Evolutionary conservation across 2,329 filamentous ascomycete species (phyloP), one percentile per base, ranked within the genome.

Genomic region (Plenodomus lindquistii): DNA sequence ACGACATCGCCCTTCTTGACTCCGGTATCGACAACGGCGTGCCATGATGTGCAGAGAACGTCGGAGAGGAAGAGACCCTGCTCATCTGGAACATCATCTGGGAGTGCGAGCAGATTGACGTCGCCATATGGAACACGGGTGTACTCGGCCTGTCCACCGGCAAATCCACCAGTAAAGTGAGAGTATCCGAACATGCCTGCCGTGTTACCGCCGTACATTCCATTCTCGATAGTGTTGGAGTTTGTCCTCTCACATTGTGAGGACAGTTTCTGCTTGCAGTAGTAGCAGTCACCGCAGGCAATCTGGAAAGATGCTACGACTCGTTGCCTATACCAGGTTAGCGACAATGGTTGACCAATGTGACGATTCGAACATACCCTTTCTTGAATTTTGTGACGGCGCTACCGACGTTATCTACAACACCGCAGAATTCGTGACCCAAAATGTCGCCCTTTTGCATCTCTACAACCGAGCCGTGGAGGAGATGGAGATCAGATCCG

Each of bases 251-350:
- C 88, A 69, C 91, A 96, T 63, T 90, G 86, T 15, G 87, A 91
- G 0, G 85, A 89, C 1, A 90, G 78, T 70, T 91, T 90, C 73
- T 89, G 81, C 57, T 86, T 81, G 77, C 91, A 96, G 71, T 85
- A 92, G 72, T 83, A 86, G 75, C 91, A 96, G 16, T 75, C 67
- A 42, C 75, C 79, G 55, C 77, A 82, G 8, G 90, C 88, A 65
- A 96, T 94, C 70, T 94, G 90, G 77, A 96, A 96, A 9, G 85
- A 88, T 0, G 88, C 90, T 1, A 96, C 91, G 17, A 94, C 91
- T 22, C 91, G 69, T 52, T 80, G 75, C 13, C 69, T 71, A 44
- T 3, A 2, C 9, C 1, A 57, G 69, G 48, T 71, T 67, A 52
- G 52, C 18, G 19, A 20, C 41, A 21, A 19, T 9, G 29, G 7